Evolutionary conservation across 257 asterid species (phyloP).

Genomic region (Datura wrightii): DNA sequence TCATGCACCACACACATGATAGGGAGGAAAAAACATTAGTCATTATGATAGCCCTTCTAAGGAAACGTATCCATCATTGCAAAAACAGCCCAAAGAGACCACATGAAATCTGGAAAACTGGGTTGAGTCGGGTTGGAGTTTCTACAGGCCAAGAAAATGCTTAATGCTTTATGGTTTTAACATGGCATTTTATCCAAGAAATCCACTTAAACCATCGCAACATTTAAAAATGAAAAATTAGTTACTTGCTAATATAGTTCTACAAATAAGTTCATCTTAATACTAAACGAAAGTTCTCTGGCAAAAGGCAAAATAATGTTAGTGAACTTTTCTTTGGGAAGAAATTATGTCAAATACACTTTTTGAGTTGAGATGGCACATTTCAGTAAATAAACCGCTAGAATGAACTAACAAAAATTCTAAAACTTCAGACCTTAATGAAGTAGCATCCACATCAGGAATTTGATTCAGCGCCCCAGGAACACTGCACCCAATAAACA

Average conservation of each 20-base stretch:
- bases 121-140: conserved; percentile 5
- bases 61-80: neutral
- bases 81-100: neutral
- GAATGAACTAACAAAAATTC: conserved; percentile 6
- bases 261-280: neutral
- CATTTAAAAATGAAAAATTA: neutral
- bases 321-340: neutral
- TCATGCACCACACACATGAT: neutral
- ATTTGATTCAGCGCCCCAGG: conserved; percentile 54
- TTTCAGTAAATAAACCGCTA: neutral
- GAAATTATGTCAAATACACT: neutral
- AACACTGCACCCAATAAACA: conserved; percentile 46
- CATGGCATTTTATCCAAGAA: conserved; percentile 5
- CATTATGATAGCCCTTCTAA: neutral
- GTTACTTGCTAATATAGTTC: neutral
- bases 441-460: conserved; percentile 52
- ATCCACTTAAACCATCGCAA: neutral
- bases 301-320: neutral
- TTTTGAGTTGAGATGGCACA: conserved; percentile 4
- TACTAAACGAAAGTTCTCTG: neutral
- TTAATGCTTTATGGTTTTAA: neutral
- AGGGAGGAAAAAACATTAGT: neutral
- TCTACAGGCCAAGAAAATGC: neutral
- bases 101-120: conserved; percentile 9
- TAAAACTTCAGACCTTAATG: conserved; percentile 57